phyloP scores from a whole-genome alignment of 768 basidiomycete genomes.

The Leucogyrophana mollusca region DNA sequence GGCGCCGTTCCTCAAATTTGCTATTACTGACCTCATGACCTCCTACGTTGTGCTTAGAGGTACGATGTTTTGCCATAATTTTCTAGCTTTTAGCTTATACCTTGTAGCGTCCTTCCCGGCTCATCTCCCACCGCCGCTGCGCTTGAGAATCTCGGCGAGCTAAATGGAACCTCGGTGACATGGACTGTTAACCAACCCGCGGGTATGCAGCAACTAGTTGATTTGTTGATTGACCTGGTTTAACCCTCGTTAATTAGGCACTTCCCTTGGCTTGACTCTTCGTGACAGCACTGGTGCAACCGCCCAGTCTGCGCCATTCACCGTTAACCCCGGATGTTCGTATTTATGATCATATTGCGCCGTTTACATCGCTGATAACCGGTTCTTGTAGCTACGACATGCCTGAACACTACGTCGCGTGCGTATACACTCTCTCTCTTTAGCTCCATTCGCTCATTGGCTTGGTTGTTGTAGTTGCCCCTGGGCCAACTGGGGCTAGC shows the following conservation, averaged over 20 bases:
- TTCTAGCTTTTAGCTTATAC: not conserved
- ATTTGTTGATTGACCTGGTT: not conserved
- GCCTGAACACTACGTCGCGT: constrained; percentile 29
- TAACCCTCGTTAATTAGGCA: too few relatives aligned
- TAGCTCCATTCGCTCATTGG: constrained; percentile 13
- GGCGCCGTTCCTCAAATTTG: not conserved
- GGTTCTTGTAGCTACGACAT: constrained; percentile 33
- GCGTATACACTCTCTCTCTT: constrained; percentile 17
- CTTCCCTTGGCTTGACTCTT: constrained; percentile 53
- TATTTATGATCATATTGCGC: constrained; percentile 4
- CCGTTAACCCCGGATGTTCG: constrained; percentile 50
- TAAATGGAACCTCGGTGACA: constrained; percentile 39
- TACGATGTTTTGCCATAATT: constrained; percentile 11
- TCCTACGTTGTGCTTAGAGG: constrained; percentile 33
- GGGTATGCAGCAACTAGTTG: constrained; percentile 29
- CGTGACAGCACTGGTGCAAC: constrained; percentile 56
- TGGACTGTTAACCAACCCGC: constrained; percentile 54
- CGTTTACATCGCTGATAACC: constrained; percentile 7
- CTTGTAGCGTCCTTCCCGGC: constrained; percentile 54
- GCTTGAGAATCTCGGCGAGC: constrained; percentile 45
- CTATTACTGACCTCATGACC: not conserved
- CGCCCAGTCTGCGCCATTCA: constrained; percentile 53
- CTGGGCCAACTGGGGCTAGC: constrained; percentile 19
- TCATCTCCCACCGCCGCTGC: constrained; percentile 40
- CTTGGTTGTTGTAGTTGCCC: constrained; percentile 16